Base-by-base conservation (phyloP, 1,284 basidiomycete species). In the Irpex lacteus region DNA sequence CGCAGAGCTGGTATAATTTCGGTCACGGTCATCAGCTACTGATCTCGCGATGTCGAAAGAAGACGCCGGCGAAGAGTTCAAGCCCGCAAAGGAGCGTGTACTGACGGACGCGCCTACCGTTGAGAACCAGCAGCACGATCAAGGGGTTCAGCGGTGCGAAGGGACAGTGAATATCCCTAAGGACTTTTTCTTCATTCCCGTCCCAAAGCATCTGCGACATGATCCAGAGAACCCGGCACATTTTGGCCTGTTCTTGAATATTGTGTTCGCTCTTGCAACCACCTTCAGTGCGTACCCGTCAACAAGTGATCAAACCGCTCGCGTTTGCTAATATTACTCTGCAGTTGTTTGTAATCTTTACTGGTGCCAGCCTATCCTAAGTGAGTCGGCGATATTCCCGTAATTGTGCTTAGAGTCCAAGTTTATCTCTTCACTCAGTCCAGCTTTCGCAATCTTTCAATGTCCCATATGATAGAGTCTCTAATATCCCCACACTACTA, bases 331-430 rank as follows among this genome's bases (percentile, higher is more conserved):
- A 44, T 44, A 1, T 57, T 37, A n/a, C 59, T 15, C 21, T 2
- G 8, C 64, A 87, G 85, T 75, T 55, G 85, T 85, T 21, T 81
- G 83, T 21, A 92, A 92, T 67, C 70, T 91, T 56, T 92, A 90
- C 70, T 92, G 91, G 67, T 87, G 86, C 63, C 90, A 90, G 73
- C 90, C 90, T 0, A 74, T 92, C 65, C 75, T 92, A 13, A 88
- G 90, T 83, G 72, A 59, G 83, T 21, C 57, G 62, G 26, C 18
- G n/a, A 21, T 70, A 59, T 63, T 37, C 15, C 26, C 26, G 26
- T 26, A 3, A 26, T 26, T 26, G 26, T 26, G 26, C 26, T 26
- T 26, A 26, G 26, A 26, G 26, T n/a, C 26, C 26, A 11, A 61
- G 37, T 44, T 6, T 18, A 40, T 26, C 61, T 52, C 65, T 21